A percentile compares a stretch with the other conserved stretches of the same genome.
Evolutionary conservation across 1,139 yeast genomes (phyloP).

Genomic region (Taphrina flavorubra): DNA sequence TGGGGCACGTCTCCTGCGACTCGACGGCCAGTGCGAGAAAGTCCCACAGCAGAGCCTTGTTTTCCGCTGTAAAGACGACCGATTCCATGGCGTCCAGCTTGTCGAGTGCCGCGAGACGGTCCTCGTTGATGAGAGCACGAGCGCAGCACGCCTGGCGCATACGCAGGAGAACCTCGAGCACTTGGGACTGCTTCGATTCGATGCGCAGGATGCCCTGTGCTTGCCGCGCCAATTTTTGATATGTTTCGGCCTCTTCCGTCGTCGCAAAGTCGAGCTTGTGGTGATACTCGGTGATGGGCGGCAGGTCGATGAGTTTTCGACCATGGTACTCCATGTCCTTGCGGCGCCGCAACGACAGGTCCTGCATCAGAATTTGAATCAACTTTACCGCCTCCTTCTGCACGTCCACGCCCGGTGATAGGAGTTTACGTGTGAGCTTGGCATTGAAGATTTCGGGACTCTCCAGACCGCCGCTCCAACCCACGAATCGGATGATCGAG

Average conservation of each 20-base stretch:
- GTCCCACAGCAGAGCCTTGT: slow-evolving; percentile 41
- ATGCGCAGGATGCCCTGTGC: slow-evolving; percentile 72
- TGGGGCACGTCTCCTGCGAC: slow-evolving; percentile 45
- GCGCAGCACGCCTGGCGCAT: slow-evolving; percentile 91
- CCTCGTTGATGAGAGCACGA: slow-evolving; percentile 52
- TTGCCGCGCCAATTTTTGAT: slow-evolving; percentile 72
- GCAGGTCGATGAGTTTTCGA: slow-evolving; percentile 72
- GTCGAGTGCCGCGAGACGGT: slow-evolving; percentile 38
- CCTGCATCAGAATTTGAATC: slow-evolving; percentile 82
- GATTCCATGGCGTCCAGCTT: slow-evolving; percentile 27
- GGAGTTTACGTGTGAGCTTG: slow-evolving; percentile 61
- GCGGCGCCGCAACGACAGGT: slow-evolving; percentile 81
- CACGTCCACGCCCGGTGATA: slow-evolving; percentile 23
- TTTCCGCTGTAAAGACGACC: slow-evolving; percentile 43
- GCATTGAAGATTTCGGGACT: slow-evolving; percentile 70
- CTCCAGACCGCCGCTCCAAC: slow-evolving; percentile 89
- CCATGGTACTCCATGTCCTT: slow-evolving; percentile 77
- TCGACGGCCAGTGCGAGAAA: slow-evolving; percentile 44
- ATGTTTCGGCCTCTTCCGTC: slow-evolving; percentile 68
- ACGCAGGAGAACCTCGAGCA: slow-evolving; percentile 80
- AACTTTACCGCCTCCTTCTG: slow-evolving; percentile 67
- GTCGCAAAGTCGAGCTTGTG: slow-evolving; percentile 59
- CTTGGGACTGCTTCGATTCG: slow-evolving; percentile 73
- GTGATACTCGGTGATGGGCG: slow-evolving; percentile 59
- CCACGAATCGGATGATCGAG: slow-evolving; percentile 75